These are phyloP conservation scores for Aquanectria penicillioides DNA, from an alignment of 2,329 filamentous ascomycete genomes.

Conservation along the genomic window DNA sequence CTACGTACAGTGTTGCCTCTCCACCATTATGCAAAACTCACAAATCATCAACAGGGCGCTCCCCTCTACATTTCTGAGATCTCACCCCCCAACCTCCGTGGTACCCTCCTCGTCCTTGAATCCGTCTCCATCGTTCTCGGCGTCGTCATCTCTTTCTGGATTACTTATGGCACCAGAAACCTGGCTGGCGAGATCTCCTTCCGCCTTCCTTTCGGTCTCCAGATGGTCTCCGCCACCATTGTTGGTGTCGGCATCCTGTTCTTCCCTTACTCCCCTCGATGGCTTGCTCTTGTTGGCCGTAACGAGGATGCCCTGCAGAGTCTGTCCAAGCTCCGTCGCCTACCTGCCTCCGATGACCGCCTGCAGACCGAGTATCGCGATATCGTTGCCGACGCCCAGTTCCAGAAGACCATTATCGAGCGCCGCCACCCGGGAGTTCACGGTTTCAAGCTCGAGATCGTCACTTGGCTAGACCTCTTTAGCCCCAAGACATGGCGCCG, in stretches of 20 bases:
- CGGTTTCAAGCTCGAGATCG: conserved; percentile 53
- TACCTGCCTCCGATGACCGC: conserved; percentile 53
- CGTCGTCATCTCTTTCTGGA: conserved; percentile 41
- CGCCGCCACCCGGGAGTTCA: conserved; percentile 37
- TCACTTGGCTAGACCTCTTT: conserved; percentile 59
- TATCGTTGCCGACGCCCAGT: conserved; percentile 58
- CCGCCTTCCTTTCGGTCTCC: conserved; percentile 57
- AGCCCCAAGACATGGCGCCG: conserved; percentile 34
- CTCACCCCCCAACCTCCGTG: conserved; percentile 41
- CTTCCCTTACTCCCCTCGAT: conserved; percentile 58
- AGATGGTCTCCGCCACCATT: conserved; percentile 39
- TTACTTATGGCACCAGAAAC: conserved; percentile 56
- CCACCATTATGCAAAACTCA: not conserved
- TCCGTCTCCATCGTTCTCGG: conserved; percentile 45
- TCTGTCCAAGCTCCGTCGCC: conserved; percentile 50
- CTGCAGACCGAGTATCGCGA: conserved; percentile 59
- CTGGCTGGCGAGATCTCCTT: conserved; percentile 54
- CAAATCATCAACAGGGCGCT: conserved; percentile 20
- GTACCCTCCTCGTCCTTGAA: conserved; percentile 45
- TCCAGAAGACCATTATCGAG: conserved; percentile 47
- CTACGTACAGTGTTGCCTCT: not conserved
- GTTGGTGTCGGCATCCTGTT: conserved; percentile 54
- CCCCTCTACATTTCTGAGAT: conserved; percentile 43
- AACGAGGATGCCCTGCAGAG: conserved; percentile 51
- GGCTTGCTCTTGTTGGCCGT: conserved; percentile 51